A percentile compares a stretch with the other conserved stretches of the same genome.
Conservation (phyloP, 371 early-diverging fungal species). For the Modicella reniformis region DNA sequence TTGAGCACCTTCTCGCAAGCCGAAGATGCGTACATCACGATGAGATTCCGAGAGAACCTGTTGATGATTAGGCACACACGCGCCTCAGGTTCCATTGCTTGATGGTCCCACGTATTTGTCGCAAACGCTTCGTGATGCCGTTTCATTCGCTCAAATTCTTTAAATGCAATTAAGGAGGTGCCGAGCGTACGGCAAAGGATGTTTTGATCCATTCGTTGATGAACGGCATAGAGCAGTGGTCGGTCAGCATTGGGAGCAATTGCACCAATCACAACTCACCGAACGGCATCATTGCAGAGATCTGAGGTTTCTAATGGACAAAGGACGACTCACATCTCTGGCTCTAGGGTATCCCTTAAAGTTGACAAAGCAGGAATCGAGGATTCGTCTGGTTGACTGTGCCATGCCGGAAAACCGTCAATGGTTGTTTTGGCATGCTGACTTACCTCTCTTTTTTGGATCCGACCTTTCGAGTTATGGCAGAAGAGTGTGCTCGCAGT, state of each 20-base stretch:
- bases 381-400: not conserved
- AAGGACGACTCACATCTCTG: no score
- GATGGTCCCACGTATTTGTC: conserved; percentile 17
- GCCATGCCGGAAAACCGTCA: not conserved
- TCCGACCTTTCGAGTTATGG: conserved; percentile 20
- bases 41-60: conserved; percentile 14
- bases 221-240: no score
- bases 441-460: conserved; percentile 14
- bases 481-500: conserved; percentile 16
- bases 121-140: conserved; percentile 20
- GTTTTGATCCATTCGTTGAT: no score
- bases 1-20: conserved; percentile 13
- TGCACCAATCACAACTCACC: no score
- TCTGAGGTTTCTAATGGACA: no score
- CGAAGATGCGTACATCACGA: conserved; percentile 28
- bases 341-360: no score
- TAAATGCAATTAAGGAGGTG: not conserved
- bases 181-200: no score
- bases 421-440: not conserved
- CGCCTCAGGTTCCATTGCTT: conserved; percentile 19
- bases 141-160: conserved; percentile 24
- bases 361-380: not conserved
- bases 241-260: no score
- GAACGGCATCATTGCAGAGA: no score
- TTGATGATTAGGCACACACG: conserved; percentile 36